These are phyloP conservation scores for Lactarius hatsudake DNA, from an alignment of 768 basidiomycete genomes.

Conservation along the genomic window DNA sequence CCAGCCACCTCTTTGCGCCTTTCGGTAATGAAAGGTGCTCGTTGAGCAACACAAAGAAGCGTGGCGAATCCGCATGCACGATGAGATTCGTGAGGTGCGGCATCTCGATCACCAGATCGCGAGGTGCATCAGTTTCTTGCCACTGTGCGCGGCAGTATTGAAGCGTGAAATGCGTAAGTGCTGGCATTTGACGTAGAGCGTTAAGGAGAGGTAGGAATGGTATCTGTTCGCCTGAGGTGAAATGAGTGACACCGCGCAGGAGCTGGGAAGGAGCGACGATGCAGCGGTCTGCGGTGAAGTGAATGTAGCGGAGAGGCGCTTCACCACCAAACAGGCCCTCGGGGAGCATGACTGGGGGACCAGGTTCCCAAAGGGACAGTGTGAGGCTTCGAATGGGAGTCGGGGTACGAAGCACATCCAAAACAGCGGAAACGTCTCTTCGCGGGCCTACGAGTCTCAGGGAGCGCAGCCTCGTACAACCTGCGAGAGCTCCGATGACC, in stretches of 20 bases:
- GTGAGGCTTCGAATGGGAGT: slow-evolving; percentile 13
- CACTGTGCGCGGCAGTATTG: slow-evolving; percentile 15
- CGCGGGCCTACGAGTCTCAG: slow-evolving; percentile 13
- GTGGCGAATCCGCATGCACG: slow-evolving; percentile 14
- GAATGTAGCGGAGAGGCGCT: slow-evolving; percentile 13
- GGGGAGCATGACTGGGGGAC: slow-evolving; percentile 14
- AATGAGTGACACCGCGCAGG: slow-evolving; percentile 19
- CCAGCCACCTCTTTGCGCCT: not conserved
- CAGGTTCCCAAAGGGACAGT: slow-evolving; percentile 10
- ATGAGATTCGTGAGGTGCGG: slow-evolving; percentile 11
- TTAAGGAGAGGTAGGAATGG: not conserved
- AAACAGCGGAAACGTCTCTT: slow-evolving; percentile 8
- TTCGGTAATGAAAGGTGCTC: slow-evolving; percentile 12
- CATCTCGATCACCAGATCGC: slow-evolving; percentile 1
- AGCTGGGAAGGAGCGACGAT: slow-evolving; percentile 13
- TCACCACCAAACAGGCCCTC: slow-evolving; percentile 17
- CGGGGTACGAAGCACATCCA: slow-evolving; percentile 3
- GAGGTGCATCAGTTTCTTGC: slow-evolving; percentile 1
- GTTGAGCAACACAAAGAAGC: slow-evolving; percentile 8
- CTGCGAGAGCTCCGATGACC: slow-evolving; percentile 14
- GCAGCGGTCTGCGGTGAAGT: slow-evolving; percentile 12
- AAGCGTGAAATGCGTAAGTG: slow-evolving; percentile 11
- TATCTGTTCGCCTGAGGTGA: slow-evolving; percentile 22
- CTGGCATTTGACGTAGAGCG: slow-evolving; percentile 18
- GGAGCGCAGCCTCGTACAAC: slow-evolving; percentile 18